These are phyloP conservation scores for Candida tunisiensis DNA, from an alignment of 1,139 yeast genomes.

Conservation along the genomic window DNA sequence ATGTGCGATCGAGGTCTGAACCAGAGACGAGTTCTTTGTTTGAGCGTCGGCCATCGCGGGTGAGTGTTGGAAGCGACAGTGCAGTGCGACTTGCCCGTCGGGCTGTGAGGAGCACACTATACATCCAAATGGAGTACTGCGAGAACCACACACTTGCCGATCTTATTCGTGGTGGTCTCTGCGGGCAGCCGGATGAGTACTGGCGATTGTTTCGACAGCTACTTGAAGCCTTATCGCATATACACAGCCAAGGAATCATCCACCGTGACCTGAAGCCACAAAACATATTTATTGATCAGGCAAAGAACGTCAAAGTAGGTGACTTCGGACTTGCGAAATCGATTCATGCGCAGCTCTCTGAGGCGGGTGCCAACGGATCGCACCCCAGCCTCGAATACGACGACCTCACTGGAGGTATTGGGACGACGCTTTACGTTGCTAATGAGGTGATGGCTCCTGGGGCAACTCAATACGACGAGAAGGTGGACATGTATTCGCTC, in stretches of 20 bases:
- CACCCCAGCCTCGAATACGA: conserved; percentile 23
- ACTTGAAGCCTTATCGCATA: conserved; percentile 78
- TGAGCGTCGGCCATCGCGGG: too few relatives aligned
- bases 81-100: too few relatives aligned
- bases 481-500: conserved; percentile 88
- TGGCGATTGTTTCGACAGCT: conserved; percentile 85
- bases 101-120: conserved; percentile 37
- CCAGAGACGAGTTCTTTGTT: too few relatives aligned
- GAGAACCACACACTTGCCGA: conserved; percentile 83
- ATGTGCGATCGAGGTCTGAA: too few relatives aligned
- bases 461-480: conserved; percentile 50
- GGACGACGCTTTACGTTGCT: conserved; percentile 88
- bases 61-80: too few relatives aligned
- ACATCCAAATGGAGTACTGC: conserved; percentile 96
- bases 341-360: conserved; percentile 29
- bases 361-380: conserved; percentile 6
- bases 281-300: conserved; percentile 86
- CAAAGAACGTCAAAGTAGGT: conserved; percentile 82
- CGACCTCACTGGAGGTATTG: conserved; percentile 81
- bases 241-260: conserved; percentile 85
- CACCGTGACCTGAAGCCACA: conserved; percentile 93
- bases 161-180: conserved; percentile 68
- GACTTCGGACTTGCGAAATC: conserved; percentile 89
- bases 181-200: conserved; percentile 55
- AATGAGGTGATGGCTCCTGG: conserved; percentile 48